Evolutionary conservation across 345 rosid genomes (phyloP), one percentile per base, ranked within the genome.

Genomic region (Linum tenue): DNA sequence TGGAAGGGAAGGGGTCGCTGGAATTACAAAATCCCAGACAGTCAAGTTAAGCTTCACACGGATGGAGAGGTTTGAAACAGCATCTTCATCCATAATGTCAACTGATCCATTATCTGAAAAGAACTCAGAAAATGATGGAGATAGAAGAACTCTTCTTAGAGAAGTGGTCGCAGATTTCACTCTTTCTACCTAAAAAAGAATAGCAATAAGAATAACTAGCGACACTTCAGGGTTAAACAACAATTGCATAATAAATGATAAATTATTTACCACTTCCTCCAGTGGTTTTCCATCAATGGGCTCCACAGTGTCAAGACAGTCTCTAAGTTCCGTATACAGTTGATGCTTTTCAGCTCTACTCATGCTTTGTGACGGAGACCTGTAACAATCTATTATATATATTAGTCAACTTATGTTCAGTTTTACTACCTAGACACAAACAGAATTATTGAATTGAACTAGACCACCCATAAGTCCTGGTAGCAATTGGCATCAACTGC

Each of bases 11-110:
- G 98, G 97, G 68, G 96, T 92, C 70, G 73, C 78, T 59, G 98
- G 98, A 78, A 92, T 82, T 68, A 73, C 61, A 74, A 88, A 90
- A 69, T 90, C 97, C 98, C 98, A 92, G 76, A 92, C 88, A 51
- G 97, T 92, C 83, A 92, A 78, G 73, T 78, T 79, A 65, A 92
- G 69, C 82, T 86, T 90, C 65, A 92, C 80, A 67, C 81, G 96
- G 40, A 86, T 83, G 1, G 97, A 80, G 69, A 86, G 91, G 77
- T 86, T 88, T 67, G 94, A 84, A 65, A 84, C 76, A 63, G 85
- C 86, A 84, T 92, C 98, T 84, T 92, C 98, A 65, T 92, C 97
- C 98, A 92, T 92, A 91, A 88, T 74, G 77, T 81, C 91, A 65
- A 75, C 75, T 16, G 84, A 56, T 37, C 89, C 94, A 79, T 86